Evolutionary conservation across 2,329 filamentous ascomycete species (phyloP), one percentile per base, ranked within the genome.

Genomic region (Xylaria hypoxylon): DNA sequence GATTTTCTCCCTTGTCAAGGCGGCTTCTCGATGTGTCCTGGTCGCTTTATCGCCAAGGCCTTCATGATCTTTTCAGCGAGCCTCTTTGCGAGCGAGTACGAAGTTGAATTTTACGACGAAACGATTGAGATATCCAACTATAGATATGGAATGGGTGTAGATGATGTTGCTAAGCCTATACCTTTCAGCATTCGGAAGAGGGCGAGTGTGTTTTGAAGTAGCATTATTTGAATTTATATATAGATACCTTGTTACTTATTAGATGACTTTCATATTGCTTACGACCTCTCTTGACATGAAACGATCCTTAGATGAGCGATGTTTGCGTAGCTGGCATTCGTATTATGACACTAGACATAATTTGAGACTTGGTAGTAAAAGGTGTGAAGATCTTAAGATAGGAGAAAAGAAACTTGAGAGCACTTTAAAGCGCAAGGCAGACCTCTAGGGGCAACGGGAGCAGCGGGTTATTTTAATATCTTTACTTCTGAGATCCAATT

Each of bases 101-200:
- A 71, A 33, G 57, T 71, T 19, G 64, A 71, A 52, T 64, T 70
- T 55, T 33, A 64, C 28, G n/a, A 59, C 0, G 48, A 68, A 0
- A 26, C 19, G 17, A 31, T 68, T 24, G 56, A 66, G n/a, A 58
- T 67, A 5, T 47, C 66, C 11, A 28, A 65, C 15, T 64, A 64
- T 53, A 68, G 68, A 53, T 70, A 68, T 40, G 68, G 68, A 35
- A 67, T 70, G 66, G 68, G 68, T 38, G 62, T 68, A 33, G 66
- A 70, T 33, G 66, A 70, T 13, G 51, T 68, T 28, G 38, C n/a
- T 22, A 62, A 58, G n/a, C 59, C 66, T 19, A 63, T 70, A 24
- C 66, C 66, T 6, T 70, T 70, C 53, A 62, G 62, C 2, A 70
- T 70, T 47, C 35, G 62, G 62, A 70, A 68, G 45, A 61, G 66